Evolutionary conservation across 805 yeast genomes (phyloP).

Genomic region (Diddensiella santjacobensis): DNA sequence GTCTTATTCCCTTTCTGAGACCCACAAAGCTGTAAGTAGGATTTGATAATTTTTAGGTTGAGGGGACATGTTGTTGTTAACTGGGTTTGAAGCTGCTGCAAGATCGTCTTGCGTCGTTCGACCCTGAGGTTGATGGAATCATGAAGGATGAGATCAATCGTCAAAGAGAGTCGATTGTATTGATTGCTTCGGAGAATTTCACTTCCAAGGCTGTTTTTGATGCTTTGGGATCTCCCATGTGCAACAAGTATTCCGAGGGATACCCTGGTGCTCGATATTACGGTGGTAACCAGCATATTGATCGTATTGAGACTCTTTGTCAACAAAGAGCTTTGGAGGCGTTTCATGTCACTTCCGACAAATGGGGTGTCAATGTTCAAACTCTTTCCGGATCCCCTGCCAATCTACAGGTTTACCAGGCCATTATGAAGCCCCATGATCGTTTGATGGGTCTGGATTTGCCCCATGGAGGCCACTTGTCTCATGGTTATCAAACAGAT

Average conservation of each 20-base stretch:
- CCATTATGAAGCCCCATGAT: conserved; percentile 91
- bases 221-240: conserved; percentile 95
- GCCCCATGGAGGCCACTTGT: conserved; percentile 98
- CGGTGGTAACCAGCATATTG: conserved; percentile 97
- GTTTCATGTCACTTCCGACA: conserved; percentile 68
- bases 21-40: conserved; percentile 29
- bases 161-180: conserved; percentile 88
- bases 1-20: conserved; percentile 31
- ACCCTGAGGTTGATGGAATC: conserved; percentile 41
- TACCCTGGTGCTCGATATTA: conserved; percentile 99
- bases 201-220: conserved; percentile 95
- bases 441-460: conserved; percentile 96
- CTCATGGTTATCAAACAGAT: conserved; percentile 97
- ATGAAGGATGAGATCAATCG: conserved; percentile 73
- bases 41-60: background rate
- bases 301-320: conserved; percentile 86
- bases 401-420: conserved; percentile 93
- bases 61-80: background rate
- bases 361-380: conserved; percentile 99
- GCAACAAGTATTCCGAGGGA: conserved; percentile 98
- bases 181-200: conserved; percentile 96
- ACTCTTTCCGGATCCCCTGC: conserved; percentile 97
- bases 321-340: conserved; percentile 93
- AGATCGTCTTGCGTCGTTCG: conserved; percentile 29
- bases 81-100: conserved; percentile 26